Base-by-base conservation (phyloP, 192 early-diverging fungal genomes). In the Coemansia sp. region DNA sequence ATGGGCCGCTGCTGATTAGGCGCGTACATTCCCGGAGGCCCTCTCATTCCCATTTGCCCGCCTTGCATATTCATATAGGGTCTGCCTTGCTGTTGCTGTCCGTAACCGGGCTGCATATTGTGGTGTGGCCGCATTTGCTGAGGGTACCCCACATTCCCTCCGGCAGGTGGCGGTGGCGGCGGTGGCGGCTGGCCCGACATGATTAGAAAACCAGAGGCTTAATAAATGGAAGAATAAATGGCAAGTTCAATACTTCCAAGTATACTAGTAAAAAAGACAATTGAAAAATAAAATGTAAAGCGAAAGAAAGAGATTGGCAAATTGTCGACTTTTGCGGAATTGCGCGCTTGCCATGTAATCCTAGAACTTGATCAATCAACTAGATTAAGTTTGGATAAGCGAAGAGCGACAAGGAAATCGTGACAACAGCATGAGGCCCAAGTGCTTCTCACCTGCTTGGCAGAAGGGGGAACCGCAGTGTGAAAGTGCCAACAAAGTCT, bases 41-140 rank as follows among this genome's bases (percentile, higher is more conserved):
- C 63, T 5, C 72, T 69, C 69, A 73, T 66, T 57, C 68, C 68
- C 76, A 78, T 78, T 72, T 77, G 75, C 8, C 38, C 39, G 12
- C 64, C 64, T 16, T 67, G 64, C 70, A 58, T 47, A 3, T 33
- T 47, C 68, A 71, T 72, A 33, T 52, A 67, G 5, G 75, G 75
- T 24, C 75, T 62, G 24, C 63, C 63, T 16, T 60, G 57, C 8
- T 55, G 53, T 24, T 55, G 53, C 12, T 47, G 15, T 15, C 44
- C 39, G 62, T 70, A 41, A 40, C 70, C 66, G 11, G 41, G 60
- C 3, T 47, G 65, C 69, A 68, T 67, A 24, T 67, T 58, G 6
- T 38, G 36, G 16, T 44, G 68, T 29, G 57, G 62, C 38, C 61
- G 61, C 41, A 69, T 55, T 68, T 74, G 72, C 24, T 44, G 50